These are phyloP conservation scores for Phylloporus sp. DNA, from an alignment of 768 basidiomycete genomes.

Conservation along the genomic window DNA sequence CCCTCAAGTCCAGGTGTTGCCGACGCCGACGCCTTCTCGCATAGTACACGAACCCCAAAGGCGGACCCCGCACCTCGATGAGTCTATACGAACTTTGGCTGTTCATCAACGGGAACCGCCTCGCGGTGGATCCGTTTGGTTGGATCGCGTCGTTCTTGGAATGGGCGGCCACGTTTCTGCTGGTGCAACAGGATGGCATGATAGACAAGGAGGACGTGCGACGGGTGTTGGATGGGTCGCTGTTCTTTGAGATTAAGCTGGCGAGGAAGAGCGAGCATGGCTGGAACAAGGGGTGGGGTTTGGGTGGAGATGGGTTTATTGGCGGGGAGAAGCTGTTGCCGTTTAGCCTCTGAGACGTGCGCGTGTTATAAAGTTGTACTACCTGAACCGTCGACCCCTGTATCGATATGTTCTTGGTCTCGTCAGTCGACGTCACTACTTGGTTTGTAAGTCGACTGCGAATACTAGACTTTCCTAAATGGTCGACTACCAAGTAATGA, in stretches of 20 bases:
- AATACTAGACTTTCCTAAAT: constrained; percentile 3
- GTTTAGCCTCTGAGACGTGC: constrained; percentile 26
- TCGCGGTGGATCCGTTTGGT: constrained; percentile 36
- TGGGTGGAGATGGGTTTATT: constrained; percentile 30
- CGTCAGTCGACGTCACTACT: too few relatives aligned
- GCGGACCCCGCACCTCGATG: constrained; percentile 18
- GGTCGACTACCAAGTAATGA: background rate
- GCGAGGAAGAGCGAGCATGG: constrained; percentile 17
- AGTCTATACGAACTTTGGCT: constrained; percentile 31
- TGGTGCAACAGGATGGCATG: constrained; percentile 37
- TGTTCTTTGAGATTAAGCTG: constrained; percentile 33
- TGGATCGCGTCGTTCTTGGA: constrained; percentile 34
- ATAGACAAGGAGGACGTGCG: constrained; percentile 40
- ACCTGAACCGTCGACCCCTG: too few relatives aligned
- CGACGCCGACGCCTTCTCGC: constrained; percentile 7
- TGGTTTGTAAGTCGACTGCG: too few relatives aligned
- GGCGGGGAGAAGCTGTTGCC: constrained; percentile 28
- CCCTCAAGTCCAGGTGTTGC: background rate
- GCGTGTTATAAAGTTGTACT: too few relatives aligned
- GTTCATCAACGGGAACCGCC: constrained; percentile 28
- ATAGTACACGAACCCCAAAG: constrained; percentile 8
- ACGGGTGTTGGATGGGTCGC: constrained; percentile 37
- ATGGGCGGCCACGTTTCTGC: constrained; percentile 35
- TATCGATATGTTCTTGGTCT: too few relatives aligned
- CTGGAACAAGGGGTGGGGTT: constrained; percentile 29